These are phyloP conservation scores for Fusarium sp. DNA, from an alignment of 2,329 filamentous ascomycete species.

Conservation along the genomic window DNA sequence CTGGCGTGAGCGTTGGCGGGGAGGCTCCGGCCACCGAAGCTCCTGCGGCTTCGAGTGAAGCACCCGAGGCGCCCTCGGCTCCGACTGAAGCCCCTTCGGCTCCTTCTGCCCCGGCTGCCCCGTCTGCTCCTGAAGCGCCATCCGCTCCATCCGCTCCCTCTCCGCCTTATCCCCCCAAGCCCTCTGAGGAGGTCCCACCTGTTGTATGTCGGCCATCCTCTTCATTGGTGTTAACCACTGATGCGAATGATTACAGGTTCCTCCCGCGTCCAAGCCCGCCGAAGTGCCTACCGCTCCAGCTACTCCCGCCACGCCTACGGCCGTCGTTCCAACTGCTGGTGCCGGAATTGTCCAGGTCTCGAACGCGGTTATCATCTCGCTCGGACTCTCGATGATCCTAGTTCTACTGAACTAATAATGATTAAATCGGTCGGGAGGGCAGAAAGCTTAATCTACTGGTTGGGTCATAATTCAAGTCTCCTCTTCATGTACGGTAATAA, in stretches of 20 bases:
- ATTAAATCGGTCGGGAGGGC: not conserved
- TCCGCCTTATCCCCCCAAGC: not conserved
- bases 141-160: not conserved
- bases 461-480: not conserved
- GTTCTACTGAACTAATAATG: constrained; percentile 7
- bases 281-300: not conserved
- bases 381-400: constrained; percentile 10
- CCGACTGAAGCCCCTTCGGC: not conserved
- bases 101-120: not conserved
- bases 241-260: not conserved
- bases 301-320: not conserved
- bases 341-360: not conserved
- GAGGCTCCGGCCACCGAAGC: not conserved
- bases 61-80: not conserved
- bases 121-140: not conserved
- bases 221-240: not conserved
- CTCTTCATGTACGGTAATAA: not conserved
- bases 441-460: not conserved
- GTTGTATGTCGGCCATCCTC: not conserved
- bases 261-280: not conserved
- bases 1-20: not conserved
- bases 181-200: constrained; percentile 2
- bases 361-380: not conserved
- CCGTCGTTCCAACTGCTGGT: constrained; percentile 20
- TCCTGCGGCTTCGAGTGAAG: not conserved